These are phyloP conservation scores for Paracoccidioides brasiliensis DNA, from an alignment of 2,329 filamentous ascomycete genomes.

Conservation along the genomic window DNA sequence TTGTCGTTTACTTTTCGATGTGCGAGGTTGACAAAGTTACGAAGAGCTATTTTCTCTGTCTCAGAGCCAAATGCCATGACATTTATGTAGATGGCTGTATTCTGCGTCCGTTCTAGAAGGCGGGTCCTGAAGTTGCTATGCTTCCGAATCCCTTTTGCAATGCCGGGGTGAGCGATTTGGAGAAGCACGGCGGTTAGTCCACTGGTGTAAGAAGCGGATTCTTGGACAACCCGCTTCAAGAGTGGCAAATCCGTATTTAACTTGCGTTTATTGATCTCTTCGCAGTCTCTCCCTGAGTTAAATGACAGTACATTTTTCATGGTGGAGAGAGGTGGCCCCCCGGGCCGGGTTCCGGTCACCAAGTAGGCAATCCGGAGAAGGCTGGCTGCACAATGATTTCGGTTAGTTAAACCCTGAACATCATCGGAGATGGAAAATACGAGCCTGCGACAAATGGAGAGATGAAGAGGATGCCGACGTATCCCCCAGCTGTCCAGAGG, in stretches of 20 bases:
- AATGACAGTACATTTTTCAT: neutral
- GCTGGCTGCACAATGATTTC: neutral
- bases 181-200: conserved; percentile 13
- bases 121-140: conserved; percentile 17
- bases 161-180: conserved; percentile 17
- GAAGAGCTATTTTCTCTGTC: conserved; percentile 5
- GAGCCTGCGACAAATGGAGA: neutral
- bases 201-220: neutral
- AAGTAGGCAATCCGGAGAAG: neutral
- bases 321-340: neutral
- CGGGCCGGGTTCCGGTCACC: neutral
- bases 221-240: neutral
- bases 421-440: neutral
- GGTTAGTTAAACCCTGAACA: neutral
- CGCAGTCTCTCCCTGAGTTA: neutral
- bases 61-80: conserved; percentile 9
- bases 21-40: conserved; percentile 7
- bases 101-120: conserved; percentile 15
- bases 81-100: conserved; percentile 15
- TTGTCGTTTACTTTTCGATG: conserved; percentile 8
- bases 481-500: neutral
- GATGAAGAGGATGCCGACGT: neutral
- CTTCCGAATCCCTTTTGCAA: conserved; percentile 16
- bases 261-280: neutral
- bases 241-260: neutral